phyloP scores from a whole-genome alignment of 1,284 basidiomycete species.

The Dichomitus squalens region DNA sequence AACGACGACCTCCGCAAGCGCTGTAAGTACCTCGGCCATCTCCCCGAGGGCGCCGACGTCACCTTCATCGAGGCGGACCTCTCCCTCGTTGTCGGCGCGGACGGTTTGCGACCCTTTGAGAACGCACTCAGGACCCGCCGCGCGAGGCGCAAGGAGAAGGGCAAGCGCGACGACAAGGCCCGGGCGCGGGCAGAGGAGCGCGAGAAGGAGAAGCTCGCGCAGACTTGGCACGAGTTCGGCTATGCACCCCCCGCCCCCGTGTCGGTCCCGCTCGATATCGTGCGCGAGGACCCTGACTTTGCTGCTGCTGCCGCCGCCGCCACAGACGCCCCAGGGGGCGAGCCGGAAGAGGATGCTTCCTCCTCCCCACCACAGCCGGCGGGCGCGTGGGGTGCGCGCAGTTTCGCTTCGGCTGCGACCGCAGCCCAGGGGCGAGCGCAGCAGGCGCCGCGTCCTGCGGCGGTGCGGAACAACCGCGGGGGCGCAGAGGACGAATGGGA shows the following conservation, averaged over 20 bases:
- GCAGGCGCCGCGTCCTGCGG: constrained; percentile 22
- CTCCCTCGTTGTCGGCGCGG: constrained; percentile 69
- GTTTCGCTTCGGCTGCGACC: constrained; percentile 76
- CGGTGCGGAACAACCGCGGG: constrained; percentile 11
- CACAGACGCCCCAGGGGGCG: constrained; percentile 26
- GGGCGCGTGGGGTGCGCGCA: constrained; percentile 77
- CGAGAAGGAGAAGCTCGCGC: constrained; percentile 51
- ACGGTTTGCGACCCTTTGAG: constrained; percentile 80
- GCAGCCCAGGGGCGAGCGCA: constrained; percentile 37
- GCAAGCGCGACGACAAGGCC: constrained; percentile 82
- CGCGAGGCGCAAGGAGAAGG: constrained; percentile 76
- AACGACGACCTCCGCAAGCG: constrained; percentile 92
- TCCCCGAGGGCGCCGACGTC: constrained; percentile 91
- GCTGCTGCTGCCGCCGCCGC: constrained; percentile 1
- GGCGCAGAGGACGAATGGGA: constrained; percentile 68
- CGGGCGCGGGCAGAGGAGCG: constrained; percentile 78
- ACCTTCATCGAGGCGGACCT: constrained; percentile 94
- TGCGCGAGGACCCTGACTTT: neutral
- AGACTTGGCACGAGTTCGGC: constrained; percentile 28
- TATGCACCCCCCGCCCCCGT: constrained; percentile 17
- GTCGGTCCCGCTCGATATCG: constrained; percentile 6
- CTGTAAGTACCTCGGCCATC: constrained; percentile 93
- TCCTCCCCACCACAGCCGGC: constrained; percentile 31
- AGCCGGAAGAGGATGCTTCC: constrained; percentile 31
- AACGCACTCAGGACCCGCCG: constrained; percentile 77